Evolutionary conservation across 306 rosid genomes (phyloP), one percentile per base, ranked within the genome.

Genomic region (Abrus precatorius): DNA sequence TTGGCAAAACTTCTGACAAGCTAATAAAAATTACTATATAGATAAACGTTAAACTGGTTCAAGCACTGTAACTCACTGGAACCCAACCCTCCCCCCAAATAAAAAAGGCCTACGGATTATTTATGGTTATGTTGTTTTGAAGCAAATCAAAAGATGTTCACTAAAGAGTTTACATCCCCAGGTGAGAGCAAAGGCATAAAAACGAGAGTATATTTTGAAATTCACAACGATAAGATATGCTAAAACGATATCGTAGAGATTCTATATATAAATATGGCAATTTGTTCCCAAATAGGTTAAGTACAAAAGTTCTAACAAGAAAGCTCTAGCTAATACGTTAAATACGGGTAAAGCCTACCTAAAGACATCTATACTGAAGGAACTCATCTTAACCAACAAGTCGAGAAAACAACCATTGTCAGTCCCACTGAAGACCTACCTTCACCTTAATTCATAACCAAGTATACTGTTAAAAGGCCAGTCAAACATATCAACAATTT

Each of bases 401-500:
- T 54, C 53, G 68, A 69, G 20, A 63, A 56, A 54, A 75, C 57
- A 72, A 80, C 75, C 65, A 60, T 66, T 49, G 52, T 65, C 70
- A 77, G 6, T 14, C 65, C 76, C 53, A 60, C 60, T 12, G 77
- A 59, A 57, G 76, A 74, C 68, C 74, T 59, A 71, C 40, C 74
- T 59, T 64, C 40, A 36, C 55, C 78, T 79, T 47, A 36, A 75
- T 47, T 43, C 72, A 72, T 80, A 48, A 75, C 70, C 79, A 65
- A 79, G 81, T 77, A 76, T 55, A 69, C 69, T 76, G 69, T 67
- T 20, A 56, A 75, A 71, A 70, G 62, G 78, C 72, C 72, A 69
- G 82, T 77, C 80, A 70, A 72, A 81, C 66, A 60, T 81, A 84
- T 81, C 80, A 69, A 84, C 86, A 81, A 84, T 55, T 78, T 67